Evolutionary conservation across 441 rosid genomes (phyloP), one percentile per base, ranked within the genome.

Genomic region (Populus hybrid): DNA sequence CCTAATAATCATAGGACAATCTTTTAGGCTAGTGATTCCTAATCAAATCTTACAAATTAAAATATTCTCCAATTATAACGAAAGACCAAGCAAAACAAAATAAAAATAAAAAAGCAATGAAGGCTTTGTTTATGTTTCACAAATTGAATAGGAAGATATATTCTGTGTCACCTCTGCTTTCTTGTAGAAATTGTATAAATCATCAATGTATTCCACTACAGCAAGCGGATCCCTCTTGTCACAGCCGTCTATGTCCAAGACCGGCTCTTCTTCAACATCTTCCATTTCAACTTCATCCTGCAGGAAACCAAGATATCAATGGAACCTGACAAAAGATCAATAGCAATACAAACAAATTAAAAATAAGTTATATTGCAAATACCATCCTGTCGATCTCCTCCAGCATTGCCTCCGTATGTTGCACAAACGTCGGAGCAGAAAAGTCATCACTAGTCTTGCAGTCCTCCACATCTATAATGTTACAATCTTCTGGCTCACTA

Each of bases 261-360:
- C 36, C 1, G 85, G 74, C 46, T 93, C 95, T 80, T 88, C 95
- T 67, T 42, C 87, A 26, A 91, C 84, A 82, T 95, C 97, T 75
- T 90, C 94, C 98, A 96, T 96, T 86, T 94, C 98, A 78, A 92
- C 88, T 82, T 95, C 99, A 46, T 92, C 92, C 96, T 94, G 69
- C 76, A 66, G 34, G 24, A 65, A 73, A 70, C 59, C 7, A 73
- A 30, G 76, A 28, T 54, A 50, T 20, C 26, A 30, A 23, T 11
- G 14, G 16, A 9, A 3, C 14, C 67, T 57, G 2, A 68, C 20
- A 24, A 16, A 12, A 20, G 50, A 14, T 66, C 18, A 10, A 24
- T 20, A 59, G 16, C 54, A 35, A 63, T 11, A 40, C 18, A 24
- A 64, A 50, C 8, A 5, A 30, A 10, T 8, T 32, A 36, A 72